A percentile compares a stretch with the other conserved stretches of the same genome.
Conservation (phyloP, 352 stramenopile genomes). For the Phytophthora vignae region DNA sequence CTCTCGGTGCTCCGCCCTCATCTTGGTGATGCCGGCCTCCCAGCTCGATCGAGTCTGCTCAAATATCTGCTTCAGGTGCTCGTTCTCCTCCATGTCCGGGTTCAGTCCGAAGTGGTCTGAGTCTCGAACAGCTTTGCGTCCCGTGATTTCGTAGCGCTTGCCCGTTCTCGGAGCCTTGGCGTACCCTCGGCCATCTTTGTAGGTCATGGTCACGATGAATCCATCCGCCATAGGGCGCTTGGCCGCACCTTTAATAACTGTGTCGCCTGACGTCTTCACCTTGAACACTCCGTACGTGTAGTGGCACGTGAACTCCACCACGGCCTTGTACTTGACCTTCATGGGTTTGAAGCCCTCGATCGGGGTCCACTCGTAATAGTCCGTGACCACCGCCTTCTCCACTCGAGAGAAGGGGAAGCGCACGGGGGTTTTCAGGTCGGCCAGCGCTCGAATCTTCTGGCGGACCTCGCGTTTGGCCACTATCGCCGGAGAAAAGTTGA, state of each 20-base stretch:
- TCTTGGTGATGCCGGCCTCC: slow-evolving; percentile 20
- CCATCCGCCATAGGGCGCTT: slow-evolving; percentile 42
- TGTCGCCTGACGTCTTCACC: slow-evolving; percentile 15
- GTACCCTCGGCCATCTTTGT: slow-evolving; percentile 43
- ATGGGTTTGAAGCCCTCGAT: slow-evolving; percentile 2
- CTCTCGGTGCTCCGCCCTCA: slow-evolving; percentile 36
- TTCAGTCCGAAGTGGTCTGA: slow-evolving; percentile 42
- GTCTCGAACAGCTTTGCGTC: slow-evolving; percentile 9
- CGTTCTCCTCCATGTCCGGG: slow-evolving; percentile 42
- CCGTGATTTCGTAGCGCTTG: slow-evolving; percentile 23
- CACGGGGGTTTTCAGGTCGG: slow-evolving; percentile 23
- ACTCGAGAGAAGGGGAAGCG: slow-evolving; percentile 40
- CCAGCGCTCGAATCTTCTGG: slow-evolving; percentile 43
- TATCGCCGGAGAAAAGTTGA: slow-evolving; percentile 44
- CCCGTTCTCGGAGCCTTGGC: slow-evolving; percentile 35
- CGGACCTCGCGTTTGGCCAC: slow-evolving; percentile 33
- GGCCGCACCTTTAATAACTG: neutral
- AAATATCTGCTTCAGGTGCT: slow-evolving; percentile 33
- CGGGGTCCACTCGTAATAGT: slow-evolving; percentile 20
- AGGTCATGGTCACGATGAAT: slow-evolving; percentile 47
- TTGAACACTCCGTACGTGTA: slow-evolving; percentile 45
- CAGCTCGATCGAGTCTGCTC: slow-evolving; percentile 27
- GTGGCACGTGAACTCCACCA: slow-evolving; percentile 45
- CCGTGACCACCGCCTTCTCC: slow-evolving; percentile 32
- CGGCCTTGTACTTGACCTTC: slow-evolving; percentile 9